A percentile compares a stretch with the other conserved stretches of the same genome.
phyloP scores from a whole-genome alignment of 2,329 filamentous ascomycete genomes.

The Phyllosticta citrichinensis region DNA sequence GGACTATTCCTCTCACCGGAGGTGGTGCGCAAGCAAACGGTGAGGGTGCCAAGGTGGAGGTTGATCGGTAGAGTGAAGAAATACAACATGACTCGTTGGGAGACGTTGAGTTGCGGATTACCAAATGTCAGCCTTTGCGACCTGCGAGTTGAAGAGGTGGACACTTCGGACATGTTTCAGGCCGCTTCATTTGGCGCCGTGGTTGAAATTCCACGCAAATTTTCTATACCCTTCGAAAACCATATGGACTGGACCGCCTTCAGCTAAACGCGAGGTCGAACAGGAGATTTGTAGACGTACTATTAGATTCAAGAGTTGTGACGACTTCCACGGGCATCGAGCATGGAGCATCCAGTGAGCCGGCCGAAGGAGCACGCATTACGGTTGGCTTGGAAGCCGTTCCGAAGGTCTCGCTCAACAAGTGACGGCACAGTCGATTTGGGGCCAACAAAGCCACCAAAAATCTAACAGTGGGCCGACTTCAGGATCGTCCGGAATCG shows the following conservation, averaged over 20 bases:
- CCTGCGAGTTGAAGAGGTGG: not conserved
- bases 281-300: not conserved
- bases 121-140: not conserved
- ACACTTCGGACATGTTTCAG: not conserved
- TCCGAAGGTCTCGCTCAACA: not conserved
- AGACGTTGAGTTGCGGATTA: not conserved
- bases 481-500: not conserved
- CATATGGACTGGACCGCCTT: not conserved
- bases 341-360: not conserved
- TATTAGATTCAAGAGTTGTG: not conserved
- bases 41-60: constrained; percentile 4
- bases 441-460: not conserved
- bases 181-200: not conserved
- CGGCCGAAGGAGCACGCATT: not conserved
- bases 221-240: not conserved
- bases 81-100: not conserved
- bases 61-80: constrained; percentile 1
- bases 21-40: constrained; percentile 7
- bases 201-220: not conserved
- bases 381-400: not conserved
- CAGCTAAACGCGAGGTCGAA: not conserved
- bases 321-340: not conserved
- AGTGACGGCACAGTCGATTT: not conserved
- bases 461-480: not conserved
- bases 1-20: constrained; percentile 24